Conservation (phyloP, 1,139 yeast genomes). For the Suhomyces choctaworum region DNA sequence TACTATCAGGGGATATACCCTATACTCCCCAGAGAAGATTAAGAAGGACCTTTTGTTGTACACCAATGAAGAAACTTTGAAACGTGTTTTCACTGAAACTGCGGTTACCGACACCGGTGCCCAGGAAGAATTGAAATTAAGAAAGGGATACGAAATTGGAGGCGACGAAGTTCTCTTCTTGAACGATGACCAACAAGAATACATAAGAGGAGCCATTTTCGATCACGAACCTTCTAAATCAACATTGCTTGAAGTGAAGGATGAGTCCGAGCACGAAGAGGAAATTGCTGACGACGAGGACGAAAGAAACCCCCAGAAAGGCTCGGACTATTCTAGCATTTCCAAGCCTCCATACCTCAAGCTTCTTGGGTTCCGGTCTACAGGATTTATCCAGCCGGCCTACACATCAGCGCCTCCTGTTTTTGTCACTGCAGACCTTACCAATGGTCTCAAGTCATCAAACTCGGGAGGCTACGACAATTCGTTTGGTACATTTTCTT, state of each 20-base stretch:
- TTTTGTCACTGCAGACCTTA: slow-evolving; percentile 53
- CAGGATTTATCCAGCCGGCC: slow-evolving; percentile 45
- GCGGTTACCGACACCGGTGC: slow-evolving; percentile 22
- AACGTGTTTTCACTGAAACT: slow-evolving; percentile 54
- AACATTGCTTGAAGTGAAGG: background rate
- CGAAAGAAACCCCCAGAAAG: slow-evolving; percentile 14
- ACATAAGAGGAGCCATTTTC: slow-evolving; percentile 35
- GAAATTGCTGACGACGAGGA: slow-evolving; percentile 21
- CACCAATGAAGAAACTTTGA: slow-evolving; percentile 51
- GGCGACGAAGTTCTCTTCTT: slow-evolving; percentile 32
- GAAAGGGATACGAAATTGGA: slow-evolving; percentile 29
- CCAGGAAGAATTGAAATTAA: slow-evolving; percentile 17
- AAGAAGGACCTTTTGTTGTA: slow-evolving; percentile 42
- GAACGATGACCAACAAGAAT: slow-evolving; percentile 28
- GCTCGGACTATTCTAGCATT: slow-evolving; percentile 11
- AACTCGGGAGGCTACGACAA: slow-evolving; percentile 49
- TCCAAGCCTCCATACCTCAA: slow-evolving; percentile 45
- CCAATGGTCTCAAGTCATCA: slow-evolving; percentile 31
- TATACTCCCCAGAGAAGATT: slow-evolving; percentile 56
- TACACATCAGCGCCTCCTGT: slow-evolving; percentile 56
- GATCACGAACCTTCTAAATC: slow-evolving; percentile 28
- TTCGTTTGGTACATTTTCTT: slow-evolving; percentile 65
- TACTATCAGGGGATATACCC: slow-evolving; percentile 69
- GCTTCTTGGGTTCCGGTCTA: slow-evolving; percentile 65
- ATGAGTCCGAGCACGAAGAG: slow-evolving; percentile 15